A percentile compares a stretch with the other conserved stretches of the same genome.
These are phyloP conservation scores for Coemansia sp. DNA, from an alignment of 192 early-diverging fungal species.

Conservation along the genomic window DNA sequence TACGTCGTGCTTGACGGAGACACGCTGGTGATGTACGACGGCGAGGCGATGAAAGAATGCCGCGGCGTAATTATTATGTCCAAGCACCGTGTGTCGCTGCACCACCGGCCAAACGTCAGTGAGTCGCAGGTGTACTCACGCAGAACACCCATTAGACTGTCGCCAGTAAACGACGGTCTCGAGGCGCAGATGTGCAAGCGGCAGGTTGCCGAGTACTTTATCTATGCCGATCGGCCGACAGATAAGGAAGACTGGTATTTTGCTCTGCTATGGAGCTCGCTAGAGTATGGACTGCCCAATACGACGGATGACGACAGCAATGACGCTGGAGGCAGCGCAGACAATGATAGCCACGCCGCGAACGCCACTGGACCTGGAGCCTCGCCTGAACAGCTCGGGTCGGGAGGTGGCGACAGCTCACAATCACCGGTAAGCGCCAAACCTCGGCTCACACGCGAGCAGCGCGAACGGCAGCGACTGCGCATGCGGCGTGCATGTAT, in stretches of 20 bases:
- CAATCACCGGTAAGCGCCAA: background rate
- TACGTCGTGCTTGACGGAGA: slow-evolving; percentile 77
- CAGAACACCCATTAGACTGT: slow-evolving; percentile 55
- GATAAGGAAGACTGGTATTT: slow-evolving; percentile 94
- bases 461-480: slow-evolving; percentile 28
- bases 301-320: slow-evolving; percentile 29
- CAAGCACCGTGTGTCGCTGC: slow-evolving; percentile 64
- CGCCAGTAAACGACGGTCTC: slow-evolving; percentile 22
- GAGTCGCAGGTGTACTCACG: slow-evolving; percentile 68
- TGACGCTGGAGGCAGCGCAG: background rate
- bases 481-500: slow-evolving; percentile 38
- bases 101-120: slow-evolving; percentile 47
- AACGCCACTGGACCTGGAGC: background rate
- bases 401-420: slow-evolving; percentile 2
- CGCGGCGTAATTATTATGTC: slow-evolving; percentile 73
- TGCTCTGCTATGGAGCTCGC: slow-evolving; percentile 70
- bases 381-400: background rate
- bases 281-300: slow-evolving; percentile 27
- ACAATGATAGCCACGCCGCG: background rate
- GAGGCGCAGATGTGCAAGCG: slow-evolving; percentile 19
- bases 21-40: slow-evolving; percentile 81
- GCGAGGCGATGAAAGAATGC: slow-evolving; percentile 74
- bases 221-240: slow-evolving; percentile 58
- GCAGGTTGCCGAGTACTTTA: slow-evolving; percentile 55
- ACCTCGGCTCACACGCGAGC: slow-evolving; percentile 15